Base-by-base conservation (phyloP, 495 filamentous ascomycete genomes). In the Penicillium steckii region DNA sequence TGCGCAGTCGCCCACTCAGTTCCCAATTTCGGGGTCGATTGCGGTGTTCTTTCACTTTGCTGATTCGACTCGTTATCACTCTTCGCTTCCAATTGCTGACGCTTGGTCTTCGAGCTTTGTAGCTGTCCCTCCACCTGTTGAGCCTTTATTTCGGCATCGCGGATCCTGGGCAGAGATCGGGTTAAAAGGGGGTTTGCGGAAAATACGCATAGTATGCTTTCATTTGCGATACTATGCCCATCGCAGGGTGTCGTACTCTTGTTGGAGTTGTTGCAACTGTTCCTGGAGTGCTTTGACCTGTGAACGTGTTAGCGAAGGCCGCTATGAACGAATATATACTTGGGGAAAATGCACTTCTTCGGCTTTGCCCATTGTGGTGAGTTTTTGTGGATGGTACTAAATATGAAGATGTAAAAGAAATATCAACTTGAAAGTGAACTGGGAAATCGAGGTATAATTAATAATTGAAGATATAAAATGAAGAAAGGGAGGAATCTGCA, bases 281-380 rank as follows among this genome's bases (percentile, higher is more conserved):
- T 41, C 38, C 9, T 41, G 38, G 38, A 41, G 38, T 5, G 38
- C 38, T 41, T 41, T 41, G 38, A 41, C 38, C 38, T 41, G 38
- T 8, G 5, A 3, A 2, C 3, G 3, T 10, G 38, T 41, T 41
- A 41, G 38, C 38, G 8, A 3, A 2, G 38, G 23, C 7, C 18
- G n/a, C n/a, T 4, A 35, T 7, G 32, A 18, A 9, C 12, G 17
- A 19, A n/a, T n/a, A n/a, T n/a, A n/a, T n/a, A n/a, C n/a, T 41
- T 9, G 5, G 2, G 21, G 12, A 8, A 13, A 9, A 41, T 19
- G 21, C 18, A 41, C 38, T 41, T 41, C 38, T 19, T 41, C 38
- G 19, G 38, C 38, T 41, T 41, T 41, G 7, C 38, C 38, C 38
- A 41, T 41, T 29, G 27, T 29, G 27, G 6, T 29, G 27, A 5